These are phyloP conservation scores for Chaetothyriales sp. DNA, from an alignment of 2,329 filamentous ascomycete species.

Conservation along the genomic window DNA sequence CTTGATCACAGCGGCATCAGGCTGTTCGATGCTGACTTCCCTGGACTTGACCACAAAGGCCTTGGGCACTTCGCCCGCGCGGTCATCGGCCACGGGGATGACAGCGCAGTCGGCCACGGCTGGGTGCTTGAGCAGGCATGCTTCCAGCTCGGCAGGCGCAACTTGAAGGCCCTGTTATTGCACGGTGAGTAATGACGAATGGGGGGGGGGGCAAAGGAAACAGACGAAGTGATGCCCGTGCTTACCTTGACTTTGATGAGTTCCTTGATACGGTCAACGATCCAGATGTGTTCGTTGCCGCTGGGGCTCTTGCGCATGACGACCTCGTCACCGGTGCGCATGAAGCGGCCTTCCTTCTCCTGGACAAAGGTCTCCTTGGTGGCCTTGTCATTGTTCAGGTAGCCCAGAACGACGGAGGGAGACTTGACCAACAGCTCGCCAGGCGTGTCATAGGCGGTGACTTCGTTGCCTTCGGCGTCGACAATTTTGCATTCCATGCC, in stretches of 20 bases:
- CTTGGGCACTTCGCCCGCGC: slow-evolving; percentile 49
- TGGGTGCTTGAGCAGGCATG: slow-evolving; percentile 61
- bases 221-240: slow-evolving; percentile 24
- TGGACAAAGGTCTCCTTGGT: slow-evolving; percentile 66
- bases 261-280: slow-evolving; percentile 67
- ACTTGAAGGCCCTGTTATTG: slow-evolving; percentile 60
- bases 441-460: slow-evolving; percentile 56
- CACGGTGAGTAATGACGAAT: not conserved
- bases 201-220: not conserved
- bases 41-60: slow-evolving; percentile 49
- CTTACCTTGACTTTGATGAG: slow-evolving; percentile 63
- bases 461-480: slow-evolving; percentile 53
- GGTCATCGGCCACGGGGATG: slow-evolving; percentile 55
- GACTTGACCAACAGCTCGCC: slow-evolving; percentile 71
- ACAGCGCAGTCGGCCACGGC: slow-evolving; percentile 67
- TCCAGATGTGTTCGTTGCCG: slow-evolving; percentile 68
- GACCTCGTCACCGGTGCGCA: slow-evolving; percentile 76
- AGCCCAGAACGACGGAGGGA: slow-evolving; percentile 66
- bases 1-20: slow-evolving; percentile 35
- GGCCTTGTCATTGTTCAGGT: slow-evolving; percentile 74
- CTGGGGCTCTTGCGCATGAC: slow-evolving; percentile 49
- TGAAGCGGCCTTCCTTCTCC: slow-evolving; percentile 49
- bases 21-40: slow-evolving; percentile 38
- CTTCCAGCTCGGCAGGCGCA: slow-evolving; percentile 69
- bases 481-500: slow-evolving; percentile 53